These are phyloP conservation scores for Botrytis paeoniae DNA, from an alignment of 2,329 filamentous ascomycete species.

Conservation along the genomic window DNA sequence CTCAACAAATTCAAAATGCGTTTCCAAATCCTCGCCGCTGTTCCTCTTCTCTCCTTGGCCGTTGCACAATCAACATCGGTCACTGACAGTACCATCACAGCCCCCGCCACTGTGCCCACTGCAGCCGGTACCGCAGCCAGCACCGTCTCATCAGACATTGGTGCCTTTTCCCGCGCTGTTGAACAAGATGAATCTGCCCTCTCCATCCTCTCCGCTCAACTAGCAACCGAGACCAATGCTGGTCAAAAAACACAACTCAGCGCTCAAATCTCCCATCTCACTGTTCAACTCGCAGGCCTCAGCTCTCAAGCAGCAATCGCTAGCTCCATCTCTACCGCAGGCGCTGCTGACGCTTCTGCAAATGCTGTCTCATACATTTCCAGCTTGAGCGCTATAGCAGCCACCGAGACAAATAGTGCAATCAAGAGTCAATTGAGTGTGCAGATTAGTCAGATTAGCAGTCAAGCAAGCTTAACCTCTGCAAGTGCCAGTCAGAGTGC, in stretches of 20 bases:
- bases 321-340: not conserved
- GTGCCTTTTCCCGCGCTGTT: not conserved
- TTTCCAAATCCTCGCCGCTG: slow-evolving; percentile 15
- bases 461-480: not conserved
- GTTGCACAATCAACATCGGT: slow-evolving; percentile 6
- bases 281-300: slow-evolving; percentile 1
- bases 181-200: slow-evolving; percentile 2
- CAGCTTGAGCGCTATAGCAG: slow-evolving; percentile 8
- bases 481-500: slow-evolving; percentile 25
- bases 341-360: not conserved
- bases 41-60: slow-evolving; percentile 7
- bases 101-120: not conserved
- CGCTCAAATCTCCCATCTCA: slow-evolving; percentile 4
- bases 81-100: not conserved
- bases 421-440: slow-evolving; percentile 15
- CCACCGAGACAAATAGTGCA: slow-evolving; percentile 2
- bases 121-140: not conserved
- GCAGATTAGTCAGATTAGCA: slow-evolving; percentile 18
- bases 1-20: slow-evolving; percentile 11
- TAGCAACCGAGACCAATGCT: not conserved
- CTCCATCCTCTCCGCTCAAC: not conserved
- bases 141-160: not conserved
- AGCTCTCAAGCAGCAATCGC: not conserved
- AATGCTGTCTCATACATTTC: not conserved
- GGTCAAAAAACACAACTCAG: slow-evolving; percentile 5